A percentile compares a stretch with the other conserved stretches of the same genome.
These are phyloP conservation scores for Plectranthus barbatus DNA, from an alignment of 257 asterid species.

Conservation along the genomic window DNA sequence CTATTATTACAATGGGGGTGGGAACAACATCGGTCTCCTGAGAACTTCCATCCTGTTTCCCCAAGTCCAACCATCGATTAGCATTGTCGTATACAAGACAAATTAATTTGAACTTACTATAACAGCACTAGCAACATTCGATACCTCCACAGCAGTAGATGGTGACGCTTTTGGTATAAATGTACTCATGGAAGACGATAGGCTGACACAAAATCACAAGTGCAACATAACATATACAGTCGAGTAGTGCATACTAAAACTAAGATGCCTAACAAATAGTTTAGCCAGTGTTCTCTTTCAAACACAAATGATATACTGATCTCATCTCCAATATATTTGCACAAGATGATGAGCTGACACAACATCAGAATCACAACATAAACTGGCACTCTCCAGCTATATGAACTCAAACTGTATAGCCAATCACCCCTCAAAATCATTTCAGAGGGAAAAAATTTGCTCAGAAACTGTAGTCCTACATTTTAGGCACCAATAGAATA, in stretches of 20 bases:
- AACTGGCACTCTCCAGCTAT: not conserved
- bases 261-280: not conserved
- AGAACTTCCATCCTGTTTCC: slow-evolving; percentile 53
- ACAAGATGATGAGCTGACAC: not conserved
- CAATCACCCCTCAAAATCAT: not conserved
- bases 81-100: not conserved
- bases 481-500: not conserved
- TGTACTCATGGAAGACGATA: slow-evolving; percentile 32
- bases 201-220: slow-evolving; percentile 37
- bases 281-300: not conserved
- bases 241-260: slow-evolving; percentile 3
- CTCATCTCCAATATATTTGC: not conserved
- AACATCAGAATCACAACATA: not conserved
- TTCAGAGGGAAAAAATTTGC: not conserved
- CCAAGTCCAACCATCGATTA: slow-evolving; percentile 16
- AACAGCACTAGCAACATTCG: slow-evolving; percentile 7
- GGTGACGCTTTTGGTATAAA: slow-evolving; percentile 49
- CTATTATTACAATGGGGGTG: slow-evolving; percentile 68
- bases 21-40: slow-evolving; percentile 58
- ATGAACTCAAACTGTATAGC: not conserved
- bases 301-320: not conserved
- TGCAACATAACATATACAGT: slow-evolving; percentile 5
- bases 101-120: not conserved
- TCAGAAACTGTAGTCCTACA: not conserved
- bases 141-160: slow-evolving; percentile 75